Evolutionary conservation across 2,329 filamentous ascomycete genomes (phyloP).

Genomic region (Colletotrichum siamense): DNA sequence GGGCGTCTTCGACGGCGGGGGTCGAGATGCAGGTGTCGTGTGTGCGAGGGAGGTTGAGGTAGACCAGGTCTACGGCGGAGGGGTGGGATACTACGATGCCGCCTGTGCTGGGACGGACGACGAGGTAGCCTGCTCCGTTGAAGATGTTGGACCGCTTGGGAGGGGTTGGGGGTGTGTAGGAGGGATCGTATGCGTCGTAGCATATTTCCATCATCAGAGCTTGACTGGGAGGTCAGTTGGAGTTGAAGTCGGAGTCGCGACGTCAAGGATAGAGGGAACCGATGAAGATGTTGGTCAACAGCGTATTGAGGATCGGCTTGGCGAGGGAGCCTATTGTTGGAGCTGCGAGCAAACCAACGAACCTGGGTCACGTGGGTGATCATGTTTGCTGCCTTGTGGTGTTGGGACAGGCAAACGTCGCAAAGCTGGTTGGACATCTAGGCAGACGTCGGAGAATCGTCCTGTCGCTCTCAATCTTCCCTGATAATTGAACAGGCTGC

Average conservation of each 20-base stretch:
- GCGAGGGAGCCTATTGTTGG: accelerated
- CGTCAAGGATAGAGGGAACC: too few species aligned
- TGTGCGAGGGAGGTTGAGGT: neutral
- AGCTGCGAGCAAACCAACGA: neutral
- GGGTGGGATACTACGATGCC: neutral
- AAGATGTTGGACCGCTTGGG: neutral
- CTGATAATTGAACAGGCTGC: neutral
- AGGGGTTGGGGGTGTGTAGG: neutral
- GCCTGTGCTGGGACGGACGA: neutral
- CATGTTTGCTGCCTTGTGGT: neutral
- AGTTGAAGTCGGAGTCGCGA: neutral
- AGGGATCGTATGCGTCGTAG: neutral
- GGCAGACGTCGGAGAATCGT: neutral
- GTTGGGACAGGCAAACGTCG: neutral
- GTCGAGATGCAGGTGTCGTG: neutral
- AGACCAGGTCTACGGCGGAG: neutral
- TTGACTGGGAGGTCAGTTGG: accelerated
- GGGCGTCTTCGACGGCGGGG: neutral
- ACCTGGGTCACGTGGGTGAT: neutral
- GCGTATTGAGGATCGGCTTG: too few species aligned
- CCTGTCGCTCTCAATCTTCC: neutral
- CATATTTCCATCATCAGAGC: neutral
- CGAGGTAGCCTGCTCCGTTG: neutral
- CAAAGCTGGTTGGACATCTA: neutral
- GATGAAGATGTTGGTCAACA: too few species aligned